Evolutionary conservation across 179 eudicot genomes (phyloP).

Genomic region (Sideroxylon spinosum): DNA sequence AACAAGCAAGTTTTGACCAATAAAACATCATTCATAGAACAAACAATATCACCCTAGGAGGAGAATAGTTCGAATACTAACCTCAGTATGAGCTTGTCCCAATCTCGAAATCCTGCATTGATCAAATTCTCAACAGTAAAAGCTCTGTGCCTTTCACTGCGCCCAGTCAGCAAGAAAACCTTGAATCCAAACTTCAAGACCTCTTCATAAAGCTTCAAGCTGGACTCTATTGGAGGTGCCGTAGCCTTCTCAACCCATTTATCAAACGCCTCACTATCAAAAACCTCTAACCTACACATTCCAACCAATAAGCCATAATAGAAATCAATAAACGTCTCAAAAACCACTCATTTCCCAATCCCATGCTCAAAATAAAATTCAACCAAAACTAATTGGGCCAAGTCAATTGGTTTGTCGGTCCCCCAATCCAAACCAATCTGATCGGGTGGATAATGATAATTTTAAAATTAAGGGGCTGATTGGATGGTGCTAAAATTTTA

Average conservation of each 20-base stretch:
- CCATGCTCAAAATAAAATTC: constrained; percentile 9
- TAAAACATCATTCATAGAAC: neutral
- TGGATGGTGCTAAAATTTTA: no score
- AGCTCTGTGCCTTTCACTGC: constrained; percentile 56
- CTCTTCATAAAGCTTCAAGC: constrained; percentile 75
- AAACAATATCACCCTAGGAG: neutral
- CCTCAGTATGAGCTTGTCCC: constrained; percentile 89
- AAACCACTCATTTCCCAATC: neutral
- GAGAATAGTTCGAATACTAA: constrained; percentile 18
- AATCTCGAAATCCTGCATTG: constrained; percentile 59
- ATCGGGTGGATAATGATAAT: no score
- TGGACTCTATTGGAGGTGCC: constrained; percentile 61
- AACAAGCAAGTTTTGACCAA: neutral
- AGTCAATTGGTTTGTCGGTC: neutral
- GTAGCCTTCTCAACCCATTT: constrained; percentile 74
- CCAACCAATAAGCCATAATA: constrained; percentile 23
- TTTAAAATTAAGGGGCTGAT: no score
- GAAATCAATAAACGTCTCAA: constrained; percentile 17
- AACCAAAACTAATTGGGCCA: neutral
- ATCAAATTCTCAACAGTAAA: constrained; percentile 63
- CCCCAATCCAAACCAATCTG: no score
- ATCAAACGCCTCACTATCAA: constrained; percentile 52
- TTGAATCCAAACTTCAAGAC: constrained; percentile 64
- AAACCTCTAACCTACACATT: constrained; percentile 66
- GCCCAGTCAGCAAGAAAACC: constrained; percentile 77